Evolutionary conservation across 208 protist genomes (phyloP).

Genomic region (Crithidia mellificae): DNA sequence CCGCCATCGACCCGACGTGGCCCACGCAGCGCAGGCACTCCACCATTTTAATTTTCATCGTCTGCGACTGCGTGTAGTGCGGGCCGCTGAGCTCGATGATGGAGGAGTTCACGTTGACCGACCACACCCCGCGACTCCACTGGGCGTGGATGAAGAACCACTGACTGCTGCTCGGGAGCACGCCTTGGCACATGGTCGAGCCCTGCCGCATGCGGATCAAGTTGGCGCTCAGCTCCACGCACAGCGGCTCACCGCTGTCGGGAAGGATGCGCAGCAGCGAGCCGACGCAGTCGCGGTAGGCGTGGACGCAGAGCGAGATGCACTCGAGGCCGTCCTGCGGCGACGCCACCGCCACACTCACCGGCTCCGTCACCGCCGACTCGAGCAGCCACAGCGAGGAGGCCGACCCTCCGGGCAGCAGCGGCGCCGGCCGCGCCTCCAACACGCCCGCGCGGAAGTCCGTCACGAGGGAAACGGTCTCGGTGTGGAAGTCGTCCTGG

Average conservation of each 20-base stretch:
- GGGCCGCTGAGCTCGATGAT: conserved; percentile 61
- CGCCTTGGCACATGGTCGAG: conserved; percentile 50
- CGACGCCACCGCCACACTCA: conserved; percentile 26
- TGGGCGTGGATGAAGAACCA: conserved; percentile 71
- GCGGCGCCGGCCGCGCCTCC: conserved; percentile 45
- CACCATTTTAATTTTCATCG: conserved; percentile 43
- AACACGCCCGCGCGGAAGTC: conserved; percentile 40
- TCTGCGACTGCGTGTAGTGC: conserved; percentile 52
- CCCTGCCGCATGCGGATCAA: conserved; percentile 51
- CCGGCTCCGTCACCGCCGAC: conserved; percentile 11
- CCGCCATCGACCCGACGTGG: conserved; percentile 69
- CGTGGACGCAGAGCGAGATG: conserved; percentile 64
- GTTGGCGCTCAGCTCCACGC: conserved; percentile 40
- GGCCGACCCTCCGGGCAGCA: conserved; percentile 51
- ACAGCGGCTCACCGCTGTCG: conserved; percentile 32
- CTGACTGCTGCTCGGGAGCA: conserved; percentile 41
- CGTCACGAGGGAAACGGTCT: conserved; percentile 48
- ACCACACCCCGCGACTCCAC: conserved; percentile 72
- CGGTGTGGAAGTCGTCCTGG: conserved; percentile 44
- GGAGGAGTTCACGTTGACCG: conserved; percentile 56
- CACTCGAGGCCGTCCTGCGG: conserved; percentile 40
- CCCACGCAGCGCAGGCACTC: conserved; percentile 59
- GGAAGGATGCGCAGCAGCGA: conserved; percentile 50
- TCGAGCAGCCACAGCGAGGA: conserved; percentile 38
- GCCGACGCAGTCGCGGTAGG: conserved; percentile 67